These are phyloP conservation scores for Mycena indigotica DNA, from an alignment of 768 basidiomycete species.

Conservation along the genomic window DNA sequence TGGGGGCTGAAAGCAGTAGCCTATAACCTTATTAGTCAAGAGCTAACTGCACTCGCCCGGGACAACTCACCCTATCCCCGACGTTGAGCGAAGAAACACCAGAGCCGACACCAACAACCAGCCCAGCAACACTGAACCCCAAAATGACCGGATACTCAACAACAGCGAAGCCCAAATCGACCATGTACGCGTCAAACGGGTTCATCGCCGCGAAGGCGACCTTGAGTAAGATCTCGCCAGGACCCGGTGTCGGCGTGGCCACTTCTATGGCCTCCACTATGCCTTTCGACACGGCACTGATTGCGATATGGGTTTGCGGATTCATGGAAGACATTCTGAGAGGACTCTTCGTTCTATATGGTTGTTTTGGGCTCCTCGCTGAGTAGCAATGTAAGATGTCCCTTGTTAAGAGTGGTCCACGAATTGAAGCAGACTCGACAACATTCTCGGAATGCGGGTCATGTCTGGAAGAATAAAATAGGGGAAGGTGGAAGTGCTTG, in stretches of 20 bases:
- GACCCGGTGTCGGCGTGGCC: conserved; percentile 34
- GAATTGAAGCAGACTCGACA: too few species aligned
- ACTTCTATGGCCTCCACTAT: conserved; percentile 39
- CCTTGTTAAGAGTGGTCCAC: too few species aligned
- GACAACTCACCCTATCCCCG: conserved; percentile 38
- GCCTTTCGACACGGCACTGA: conserved; percentile 40
- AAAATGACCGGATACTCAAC: conserved; percentile 37
- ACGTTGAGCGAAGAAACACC: conserved; percentile 36
- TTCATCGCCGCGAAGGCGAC: conserved; percentile 43
- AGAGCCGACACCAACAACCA: conserved; percentile 38
- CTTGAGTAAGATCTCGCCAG: conserved; percentile 43
- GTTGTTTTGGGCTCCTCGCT: too few species aligned
- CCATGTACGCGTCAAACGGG: conserved; percentile 42
- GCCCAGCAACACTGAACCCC: conserved; percentile 43
- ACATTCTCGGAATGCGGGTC: too few species aligned
- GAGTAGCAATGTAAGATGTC: too few species aligned
- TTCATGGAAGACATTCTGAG: too few species aligned
- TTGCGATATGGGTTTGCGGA: conserved; percentile 39
- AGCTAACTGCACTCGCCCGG: neutral
- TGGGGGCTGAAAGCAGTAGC: conserved; percentile 21
- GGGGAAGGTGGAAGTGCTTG: too few species aligned
- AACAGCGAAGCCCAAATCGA: conserved; percentile 37
- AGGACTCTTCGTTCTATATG: too few species aligned
- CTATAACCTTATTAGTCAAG: conserved; percentile 13
- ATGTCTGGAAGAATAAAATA: too few species aligned